Evolutionary conservation across 768 basidiomycete species (phyloP), one percentile per base, ranked within the genome.

Genomic region (Xerocomus spinulosus): DNA sequence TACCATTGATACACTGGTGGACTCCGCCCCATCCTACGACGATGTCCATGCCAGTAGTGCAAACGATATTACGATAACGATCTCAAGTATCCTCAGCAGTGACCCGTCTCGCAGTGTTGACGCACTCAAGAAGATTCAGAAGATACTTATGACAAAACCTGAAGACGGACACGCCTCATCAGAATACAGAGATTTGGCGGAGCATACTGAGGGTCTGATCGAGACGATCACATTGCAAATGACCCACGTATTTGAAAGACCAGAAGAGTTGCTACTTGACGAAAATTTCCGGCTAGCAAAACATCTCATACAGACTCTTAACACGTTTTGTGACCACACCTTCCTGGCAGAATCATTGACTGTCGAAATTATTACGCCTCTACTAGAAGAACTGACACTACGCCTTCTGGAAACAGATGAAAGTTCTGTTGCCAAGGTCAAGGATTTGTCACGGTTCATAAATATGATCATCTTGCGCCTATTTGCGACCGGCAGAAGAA

Each of bases 381-480:
- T 99, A n/a, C 72, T 98, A 47, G 90, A 93, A 59, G 93, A 97
- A 68, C 70, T 99, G 56, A 95, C 95, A 0, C 68, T 91, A 30
- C 84, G 95, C 7, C 77, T 99, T 18, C 77, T 99, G 17, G 90
- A 96, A 64, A 97, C 95, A 24, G 95, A 98, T 61, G 90, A 93
- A 57, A 91, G 83, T 55, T 68, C 76, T 14, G 78, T 87, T 39
- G 82, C 81, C 63, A 87, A 92, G 61, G 82, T 96, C 34, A 92
- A 93, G 62, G 96, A 98, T 62, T 62, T 98, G 49, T 93, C 92
- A 5, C 82, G 90, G 42, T 98, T 96, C 68, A 94, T 99, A 70
- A 99, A 99, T 68, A 94, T 97, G 90, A 93, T 98, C 49, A 87
- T 98, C 52, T 73, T 99, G 48, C 85, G 94, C 26, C 66, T 96